These are phyloP conservation scores for Ophiostoma novo-ulmi DNA, from an alignment of 2,329 filamentous ascomycete species.

Conservation along the genomic window DNA sequence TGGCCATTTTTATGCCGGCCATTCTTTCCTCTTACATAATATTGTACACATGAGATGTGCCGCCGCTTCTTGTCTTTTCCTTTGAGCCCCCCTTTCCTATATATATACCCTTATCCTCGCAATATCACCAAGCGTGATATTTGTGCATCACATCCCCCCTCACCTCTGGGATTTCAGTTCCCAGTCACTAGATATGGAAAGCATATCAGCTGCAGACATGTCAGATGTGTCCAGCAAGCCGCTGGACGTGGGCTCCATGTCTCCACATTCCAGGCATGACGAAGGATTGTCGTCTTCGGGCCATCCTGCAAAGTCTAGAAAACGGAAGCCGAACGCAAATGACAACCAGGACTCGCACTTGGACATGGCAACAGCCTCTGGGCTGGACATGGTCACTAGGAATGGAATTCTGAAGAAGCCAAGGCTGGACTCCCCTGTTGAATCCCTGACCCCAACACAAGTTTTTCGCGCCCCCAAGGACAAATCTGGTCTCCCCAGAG, in stretches of 20 bases:
- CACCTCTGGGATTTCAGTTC: not conserved
- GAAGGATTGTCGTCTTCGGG: not conserved
- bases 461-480: constrained; percentile 22
- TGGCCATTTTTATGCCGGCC: not conserved
- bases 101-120: not conserved
- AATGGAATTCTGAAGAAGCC: constrained; percentile 29
- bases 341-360: not conserved
- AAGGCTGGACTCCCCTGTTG: constrained; percentile 27
- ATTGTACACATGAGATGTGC: not conserved
- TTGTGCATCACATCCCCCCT: not conserved
- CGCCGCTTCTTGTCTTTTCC: not conserved
- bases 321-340: not conserved
- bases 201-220: not conserved
- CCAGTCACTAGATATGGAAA: not conserved
- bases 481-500: constrained; percentile 44
- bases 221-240: not conserved
- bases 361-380: too few relatives aligned
- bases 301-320: not conserved
- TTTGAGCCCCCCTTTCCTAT: not conserved
- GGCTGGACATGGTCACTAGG: not conserved
- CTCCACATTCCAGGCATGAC: not conserved
- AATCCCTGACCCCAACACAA: not conserved
- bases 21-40: not conserved
- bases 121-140: constrained; percentile 7
- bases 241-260: not conserved